Conservation (phyloP, 2,329 filamentous ascomycete species). For the Fusarium incarnatum region DNA sequence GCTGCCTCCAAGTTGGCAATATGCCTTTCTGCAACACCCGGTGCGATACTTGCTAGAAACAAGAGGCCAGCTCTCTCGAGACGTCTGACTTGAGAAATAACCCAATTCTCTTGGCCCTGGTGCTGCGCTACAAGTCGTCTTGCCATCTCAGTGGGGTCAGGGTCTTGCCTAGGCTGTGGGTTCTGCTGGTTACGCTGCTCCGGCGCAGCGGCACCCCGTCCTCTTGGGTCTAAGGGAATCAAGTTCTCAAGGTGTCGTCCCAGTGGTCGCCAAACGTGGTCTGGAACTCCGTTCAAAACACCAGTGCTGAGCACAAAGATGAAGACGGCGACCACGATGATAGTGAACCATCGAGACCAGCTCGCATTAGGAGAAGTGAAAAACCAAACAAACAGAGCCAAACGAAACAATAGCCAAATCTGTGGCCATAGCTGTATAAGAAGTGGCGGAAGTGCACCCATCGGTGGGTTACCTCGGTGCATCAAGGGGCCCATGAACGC, state of each 20-base stretch:
- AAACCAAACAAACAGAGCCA: conserved; percentile 72
- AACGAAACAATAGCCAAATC: conserved; percentile 69
- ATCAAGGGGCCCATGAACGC: conserved; percentile 39
- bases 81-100: conserved; percentile 59
- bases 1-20: conserved; percentile 69
- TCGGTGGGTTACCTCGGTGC: conserved; percentile 57
- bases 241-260: conserved; percentile 69
- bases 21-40: conserved; percentile 73
- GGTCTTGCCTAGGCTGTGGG: conserved; percentile 47
- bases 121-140: conserved; percentile 63
- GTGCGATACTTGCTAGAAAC: conserved; percentile 74
- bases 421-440: conserved; percentile 65
- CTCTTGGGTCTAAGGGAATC: conserved; percentile 62
- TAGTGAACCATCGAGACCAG: conserved; percentile 69
- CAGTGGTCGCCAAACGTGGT: conserved; percentile 67
- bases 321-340: conserved; percentile 64
- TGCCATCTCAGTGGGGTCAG: conserved; percentile 64
- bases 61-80: conserved; percentile 70
- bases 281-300: conserved; percentile 65
- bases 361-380: conserved; percentile 69
- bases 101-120: conserved; percentile 49
- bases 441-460: conserved; percentile 49
- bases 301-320: conserved; percentile 72
- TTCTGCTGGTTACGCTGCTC: conserved; percentile 35
- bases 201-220: conserved; percentile 37